These are phyloP conservation scores for Boletus subparvulus DNA, from an alignment of 768 basidiomycete genomes.

Conservation along the genomic window DNA sequence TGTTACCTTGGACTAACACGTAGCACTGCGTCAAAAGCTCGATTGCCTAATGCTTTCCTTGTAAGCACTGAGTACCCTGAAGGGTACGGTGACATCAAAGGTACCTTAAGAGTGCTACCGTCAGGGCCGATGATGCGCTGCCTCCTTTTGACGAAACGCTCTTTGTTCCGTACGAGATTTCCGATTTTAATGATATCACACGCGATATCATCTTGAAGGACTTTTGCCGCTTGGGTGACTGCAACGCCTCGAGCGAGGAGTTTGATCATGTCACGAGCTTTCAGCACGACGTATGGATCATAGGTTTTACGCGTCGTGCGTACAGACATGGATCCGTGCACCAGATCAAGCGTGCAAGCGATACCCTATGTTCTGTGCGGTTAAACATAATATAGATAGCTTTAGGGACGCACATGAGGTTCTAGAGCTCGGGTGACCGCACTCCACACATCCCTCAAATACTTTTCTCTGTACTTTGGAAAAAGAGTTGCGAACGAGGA, in stretches of 20 bases:
- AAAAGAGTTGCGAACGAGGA: conserved; percentile 98
- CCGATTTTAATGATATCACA: conserved; percentile 99
- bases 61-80: neutral
- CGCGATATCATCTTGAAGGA: conserved; percentile 84
- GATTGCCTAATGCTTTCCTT: conserved; percentile 68
- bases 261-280: conserved; percentile 95
- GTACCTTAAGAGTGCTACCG: conserved; percentile 93
- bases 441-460: conserved; percentile 92
- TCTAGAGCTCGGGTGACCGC: conserved; percentile 85
- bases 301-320: conserved; percentile 95
- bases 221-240: conserved; percentile 80
- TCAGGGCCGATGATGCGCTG: conserved; percentile 98
- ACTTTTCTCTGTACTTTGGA: conserved; percentile 97
- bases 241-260: conserved; percentile 91
- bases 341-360: conserved; percentile 87
- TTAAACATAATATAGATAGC: neutral
- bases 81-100: neutral
- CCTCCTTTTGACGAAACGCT: conserved; percentile 92
- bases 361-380: conserved; percentile 57
- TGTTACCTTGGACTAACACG: conserved; percentile 96
- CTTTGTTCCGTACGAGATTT: conserved; percentile 90
- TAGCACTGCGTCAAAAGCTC: conserved; percentile 96
- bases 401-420: conserved; percentile 54
- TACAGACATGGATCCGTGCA: conserved; percentile 97
- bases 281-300: conserved; percentile 95